Conservation (phyloP, 2,329 filamentous ascomycete species). For the Fusarium sp. region DNA sequence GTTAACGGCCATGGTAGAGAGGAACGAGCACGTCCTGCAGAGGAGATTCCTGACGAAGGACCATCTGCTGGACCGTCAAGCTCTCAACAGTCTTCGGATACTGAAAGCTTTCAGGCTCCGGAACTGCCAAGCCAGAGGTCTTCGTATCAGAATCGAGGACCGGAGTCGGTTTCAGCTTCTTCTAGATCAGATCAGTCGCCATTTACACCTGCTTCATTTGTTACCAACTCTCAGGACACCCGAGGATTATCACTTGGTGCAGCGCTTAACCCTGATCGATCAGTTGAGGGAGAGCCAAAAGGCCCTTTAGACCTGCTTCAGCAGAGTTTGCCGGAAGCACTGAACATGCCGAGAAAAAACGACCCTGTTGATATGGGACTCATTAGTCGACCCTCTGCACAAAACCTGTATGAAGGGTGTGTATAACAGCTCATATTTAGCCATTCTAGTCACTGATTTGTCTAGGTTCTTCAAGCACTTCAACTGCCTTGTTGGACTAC, state of each 20-base stretch:
- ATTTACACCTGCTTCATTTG: neutral
- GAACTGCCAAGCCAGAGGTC: neutral
- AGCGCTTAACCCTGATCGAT: neutral
- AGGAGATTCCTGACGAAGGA: accelerated
- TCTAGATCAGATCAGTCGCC: neutral
- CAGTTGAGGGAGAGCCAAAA: accelerated
- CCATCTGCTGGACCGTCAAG: neutral
- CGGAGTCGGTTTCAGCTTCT: neutral
- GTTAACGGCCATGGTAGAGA: accelerated
- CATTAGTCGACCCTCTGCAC: neutral
- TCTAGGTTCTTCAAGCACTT: slow-evolving; percentile 7
- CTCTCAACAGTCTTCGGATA: neutral
- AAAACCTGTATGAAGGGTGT: neutral
- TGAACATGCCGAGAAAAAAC: accelerated
- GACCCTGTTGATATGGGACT: neutral
- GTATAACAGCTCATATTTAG: neutral
- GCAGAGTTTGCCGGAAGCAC: accelerated
- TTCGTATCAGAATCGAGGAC: neutral
- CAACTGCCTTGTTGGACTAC: neutral
- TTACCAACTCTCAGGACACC: neutral
- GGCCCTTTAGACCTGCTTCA: accelerated
- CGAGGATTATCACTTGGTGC: accelerated
- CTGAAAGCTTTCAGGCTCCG: accelerated
- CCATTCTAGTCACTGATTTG: neutral
- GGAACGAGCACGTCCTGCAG: accelerated